Evolutionary conservation across 2,329 filamentous ascomycete species (phyloP).

Genomic region (Pseudogymnoascus sp.): DNA sequence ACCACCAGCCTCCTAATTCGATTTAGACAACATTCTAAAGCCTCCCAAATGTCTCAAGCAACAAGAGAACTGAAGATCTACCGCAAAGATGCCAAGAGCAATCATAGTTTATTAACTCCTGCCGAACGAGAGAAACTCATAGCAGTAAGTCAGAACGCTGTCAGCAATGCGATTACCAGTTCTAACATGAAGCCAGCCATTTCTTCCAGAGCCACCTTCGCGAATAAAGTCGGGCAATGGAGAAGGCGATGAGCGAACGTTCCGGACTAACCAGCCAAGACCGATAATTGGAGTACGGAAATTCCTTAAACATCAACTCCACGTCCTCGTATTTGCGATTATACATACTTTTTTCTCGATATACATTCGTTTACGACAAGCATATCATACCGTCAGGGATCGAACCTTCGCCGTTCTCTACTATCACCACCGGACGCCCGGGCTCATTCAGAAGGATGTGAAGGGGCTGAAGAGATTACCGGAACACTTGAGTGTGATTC

Average conservation of each 20-base stretch:
- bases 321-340: conserved; percentile 59
- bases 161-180: conserved; percentile 12
- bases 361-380: conserved; percentile 73
- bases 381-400: conserved; percentile 70
- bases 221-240: conserved; percentile 4
- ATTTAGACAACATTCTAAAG: neutral
- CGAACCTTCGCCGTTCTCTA: conserved; percentile 74
- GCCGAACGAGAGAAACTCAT: conserved; percentile 39
- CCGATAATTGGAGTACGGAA: conserved; percentile 47
- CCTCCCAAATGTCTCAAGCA: conserved; percentile 12
- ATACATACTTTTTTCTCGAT: conserved; percentile 80
- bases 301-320: conserved; percentile 54
- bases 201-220: conserved; percentile 25
- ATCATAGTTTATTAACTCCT: conserved; percentile 35
- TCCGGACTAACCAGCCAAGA: conserved; percentile 21
- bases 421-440: conserved; percentile 92
- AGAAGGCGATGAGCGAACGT: conserved; percentile 12
- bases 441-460: conserved; percentile 84
- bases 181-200: conserved; percentile 24
- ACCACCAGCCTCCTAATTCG: neutral
- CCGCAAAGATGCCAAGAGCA: conserved; percentile 38
- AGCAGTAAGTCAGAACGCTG: conserved; percentile 30
- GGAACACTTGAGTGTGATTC: conserved; percentile 77
- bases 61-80: conserved; percentile 35
- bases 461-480: conserved; percentile 66